Base-by-base conservation (phyloP, 495 filamentous ascomycete species). In the Neurospora tetraspora region DNA sequence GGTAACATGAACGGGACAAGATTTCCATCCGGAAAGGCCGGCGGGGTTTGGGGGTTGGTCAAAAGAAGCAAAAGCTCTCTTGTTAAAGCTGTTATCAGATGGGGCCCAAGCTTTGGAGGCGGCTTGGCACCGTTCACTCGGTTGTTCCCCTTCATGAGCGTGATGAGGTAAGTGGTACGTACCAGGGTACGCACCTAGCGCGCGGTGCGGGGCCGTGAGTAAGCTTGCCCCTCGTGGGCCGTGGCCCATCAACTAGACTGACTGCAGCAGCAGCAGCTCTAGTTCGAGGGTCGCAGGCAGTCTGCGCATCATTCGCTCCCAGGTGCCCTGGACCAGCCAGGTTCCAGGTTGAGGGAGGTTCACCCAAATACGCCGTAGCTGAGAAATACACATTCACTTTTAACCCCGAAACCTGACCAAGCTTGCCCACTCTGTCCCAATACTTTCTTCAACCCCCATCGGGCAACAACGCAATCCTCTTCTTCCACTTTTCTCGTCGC, bases 171-270 rank as follows among this genome's bases (percentile, higher is more conserved):
- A 65, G 53, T 71, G 71, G 69, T 39, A 36, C 34, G 31, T 34
- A 43, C 45, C 61, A 70, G 69, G 76, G 72, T 71, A 72, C 70
- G 69, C 43, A 71, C 69, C 65, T 74, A 73, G 75, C 73, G 71
- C 70, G 61, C 71, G 68, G 72, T 70, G 72, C 72, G 78, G 77
- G 77, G 74, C 78, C 75, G 73, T 82, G 78, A 81, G 80, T 81
- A 82, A 82, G 79, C 80, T 82, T 75, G 27, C 79, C 78, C 77
- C 75, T 76, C 76, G 73, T 76, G 53, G 70, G 70, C 73, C 75
- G 71, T 78, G 73, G 73, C 61, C 75, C 71, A 69, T 71, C 53
- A 61, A 61, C 53, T 61, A 27, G 53, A 61, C 53, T 61, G 14
- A 34, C 27, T 61, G 27, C 27, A 16, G 53, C 53, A 65, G 27